Conservation (phyloP, 371 early-diverging fungal species). For the Batkoa obscura region DNA sequence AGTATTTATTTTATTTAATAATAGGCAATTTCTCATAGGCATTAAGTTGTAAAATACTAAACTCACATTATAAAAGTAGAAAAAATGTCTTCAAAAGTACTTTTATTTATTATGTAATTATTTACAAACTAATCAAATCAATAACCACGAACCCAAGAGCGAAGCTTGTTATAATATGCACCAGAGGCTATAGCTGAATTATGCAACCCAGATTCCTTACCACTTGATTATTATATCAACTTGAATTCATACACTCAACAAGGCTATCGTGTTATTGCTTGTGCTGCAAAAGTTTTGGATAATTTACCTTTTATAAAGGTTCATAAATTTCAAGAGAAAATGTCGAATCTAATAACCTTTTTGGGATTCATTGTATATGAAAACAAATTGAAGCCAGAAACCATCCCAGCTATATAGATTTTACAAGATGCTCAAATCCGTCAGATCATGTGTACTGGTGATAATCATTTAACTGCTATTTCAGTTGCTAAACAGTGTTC, state of each 20-base stretch:
- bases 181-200: constrained; percentile 72
- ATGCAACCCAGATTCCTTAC: constrained; percentile 59
- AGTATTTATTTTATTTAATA: no score
- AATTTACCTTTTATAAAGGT: constrained; percentile 49
- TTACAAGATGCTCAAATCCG: constrained; percentile 62
- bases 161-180: constrained; percentile 18
- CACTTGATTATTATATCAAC: constrained; percentile 55
- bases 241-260: constrained; percentile 76
- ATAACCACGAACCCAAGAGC: no score
- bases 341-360: constrained; percentile 76
- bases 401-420: constrained; percentile 51
- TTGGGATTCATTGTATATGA: constrained; percentile 96
- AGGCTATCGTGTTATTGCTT: constrained; percentile 91
- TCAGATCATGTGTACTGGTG: constrained; percentile 98
- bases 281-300: constrained; percentile 59
- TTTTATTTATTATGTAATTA: no score
- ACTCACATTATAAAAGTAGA: no score
- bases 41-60: no score
- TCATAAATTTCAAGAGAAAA: constrained; percentile 62
- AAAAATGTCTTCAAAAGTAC: no score
- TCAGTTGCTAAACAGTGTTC: constrained; percentile 88
- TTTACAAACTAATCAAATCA: no score
- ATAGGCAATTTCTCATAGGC: no score
- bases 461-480: constrained; percentile 94
- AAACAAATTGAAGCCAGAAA: constrained; percentile 90